Evolutionary conservation across 352 stramenopile genomes (phyloP).

Genomic region (Phytopythium vexans): DNA sequence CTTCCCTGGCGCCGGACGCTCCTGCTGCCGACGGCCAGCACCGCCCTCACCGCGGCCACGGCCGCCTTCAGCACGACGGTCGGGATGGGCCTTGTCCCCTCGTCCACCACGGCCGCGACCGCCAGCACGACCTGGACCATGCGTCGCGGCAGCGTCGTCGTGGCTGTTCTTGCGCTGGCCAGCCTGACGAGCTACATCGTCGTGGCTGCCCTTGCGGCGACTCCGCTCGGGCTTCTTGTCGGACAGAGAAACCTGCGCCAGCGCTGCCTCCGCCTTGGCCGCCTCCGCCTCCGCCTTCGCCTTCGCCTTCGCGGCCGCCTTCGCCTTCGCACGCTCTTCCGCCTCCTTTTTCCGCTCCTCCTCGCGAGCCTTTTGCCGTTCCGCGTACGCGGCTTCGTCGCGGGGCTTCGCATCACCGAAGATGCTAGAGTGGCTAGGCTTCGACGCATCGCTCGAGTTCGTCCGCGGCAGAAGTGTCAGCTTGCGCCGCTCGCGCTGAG

Average conservation of each 20-base stretch:
- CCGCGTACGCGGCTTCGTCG: conserved; percentile 62
- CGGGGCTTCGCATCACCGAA: conserved; percentile 87
- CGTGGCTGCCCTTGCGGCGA: conserved; percentile 19
- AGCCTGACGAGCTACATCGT: conserved; percentile 10
- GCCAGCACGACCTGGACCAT: conserved; percentile 10
- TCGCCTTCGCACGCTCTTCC: conserved; percentile 13
- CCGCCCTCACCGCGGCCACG: conserved; percentile 32
- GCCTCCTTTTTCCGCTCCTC: conserved; percentile 22
- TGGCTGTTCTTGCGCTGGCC: conserved; percentile 38
- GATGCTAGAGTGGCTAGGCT: conserved; percentile 39
- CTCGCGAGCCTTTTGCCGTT: conserved; percentile 55
- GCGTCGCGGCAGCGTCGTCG: conserved; percentile 23
- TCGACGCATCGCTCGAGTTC: conserved; percentile 31
- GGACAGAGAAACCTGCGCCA: not conserved
- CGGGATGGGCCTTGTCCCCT: conserved; percentile 16
- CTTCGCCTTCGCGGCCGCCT: conserved; percentile 21
- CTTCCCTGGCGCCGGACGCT: conserved; percentile 11
- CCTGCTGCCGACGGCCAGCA: conserved; percentile 19
- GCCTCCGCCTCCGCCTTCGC: conserved; percentile 14
- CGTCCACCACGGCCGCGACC: conserved; percentile 31
- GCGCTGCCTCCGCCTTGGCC: conserved; percentile 20
- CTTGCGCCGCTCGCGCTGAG: conserved; percentile 47
- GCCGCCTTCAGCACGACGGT: conserved; percentile 23
- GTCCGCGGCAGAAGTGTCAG: conserved; percentile 60
- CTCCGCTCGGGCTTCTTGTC: conserved; percentile 12